These are phyloP conservation scores for Fraxinus greggii DNA, from an alignment of 305 asterid species.

Conservation along the genomic window DNA sequence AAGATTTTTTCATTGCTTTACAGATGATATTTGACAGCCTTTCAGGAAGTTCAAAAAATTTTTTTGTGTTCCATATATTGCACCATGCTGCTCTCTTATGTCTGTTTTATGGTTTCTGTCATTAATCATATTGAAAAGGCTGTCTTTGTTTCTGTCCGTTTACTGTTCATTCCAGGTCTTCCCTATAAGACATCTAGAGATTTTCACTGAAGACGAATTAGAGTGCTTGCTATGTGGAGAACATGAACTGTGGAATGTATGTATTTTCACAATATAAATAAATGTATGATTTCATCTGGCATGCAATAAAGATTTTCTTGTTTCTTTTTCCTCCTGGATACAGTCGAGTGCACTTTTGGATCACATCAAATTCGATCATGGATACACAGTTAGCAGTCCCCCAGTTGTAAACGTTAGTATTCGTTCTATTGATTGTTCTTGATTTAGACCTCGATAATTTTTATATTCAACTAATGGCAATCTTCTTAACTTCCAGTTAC, in stretches of 20 bases:
- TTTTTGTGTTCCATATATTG: background rate
- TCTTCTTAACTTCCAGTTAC: constrained; percentile 46
- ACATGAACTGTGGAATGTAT: constrained; percentile 75
- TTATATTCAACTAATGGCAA: background rate
- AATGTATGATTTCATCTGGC: constrained; percentile 8
- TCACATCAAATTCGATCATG: constrained; percentile 95
- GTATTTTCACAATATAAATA: constrained; percentile 15
- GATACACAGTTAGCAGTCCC: constrained; percentile 89
- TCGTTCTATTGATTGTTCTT: constrained; percentile 1
- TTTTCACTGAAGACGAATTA: constrained; percentile 81
- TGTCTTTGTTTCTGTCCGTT: background rate
- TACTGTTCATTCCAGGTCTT: constrained; percentile 60
- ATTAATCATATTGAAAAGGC: background rate
- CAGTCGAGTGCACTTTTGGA: constrained; percentile 79
- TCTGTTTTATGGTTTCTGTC: background rate
- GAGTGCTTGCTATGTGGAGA: constrained; percentile 91
- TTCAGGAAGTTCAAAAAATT: background rate
- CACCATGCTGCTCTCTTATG: background rate
- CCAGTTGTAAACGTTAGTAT: constrained; percentile 66
- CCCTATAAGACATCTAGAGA: constrained; percentile 67
- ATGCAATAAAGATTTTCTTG: constrained; percentile 4
- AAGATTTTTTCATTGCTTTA: background rate
- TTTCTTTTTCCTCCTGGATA: constrained; percentile 25
- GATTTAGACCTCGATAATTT: background rate
- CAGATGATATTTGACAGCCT: background rate